Conservation (phyloP, 495 filamentous ascomycete genomes). For the Aspergillus diversus region DNA sequence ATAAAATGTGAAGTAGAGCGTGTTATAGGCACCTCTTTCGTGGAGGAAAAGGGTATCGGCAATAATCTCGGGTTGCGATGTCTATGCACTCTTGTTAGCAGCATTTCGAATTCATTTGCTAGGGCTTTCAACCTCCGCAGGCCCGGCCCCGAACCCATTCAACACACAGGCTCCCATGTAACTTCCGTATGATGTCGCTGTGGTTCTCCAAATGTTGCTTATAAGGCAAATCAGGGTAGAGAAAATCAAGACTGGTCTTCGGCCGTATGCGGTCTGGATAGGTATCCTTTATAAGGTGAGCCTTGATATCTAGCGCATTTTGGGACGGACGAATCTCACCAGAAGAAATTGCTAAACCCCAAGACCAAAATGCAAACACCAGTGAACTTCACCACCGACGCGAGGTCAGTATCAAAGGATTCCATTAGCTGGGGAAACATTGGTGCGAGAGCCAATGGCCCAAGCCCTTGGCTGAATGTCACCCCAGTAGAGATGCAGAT, state of each 20-base stretch:
- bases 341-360: conserved; percentile 67
- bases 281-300: conserved; percentile 49
- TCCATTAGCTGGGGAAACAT: conserved; percentile 60
- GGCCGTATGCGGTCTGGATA: conserved; percentile 59
- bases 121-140: conserved; percentile 34
- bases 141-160: conserved; percentile 63
- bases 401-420: conserved; percentile 56
- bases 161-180: conserved; percentile 66
- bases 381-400: conserved; percentile 53
- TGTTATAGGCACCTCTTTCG: conserved; percentile 67
- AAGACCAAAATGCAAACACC: conserved; percentile 65
- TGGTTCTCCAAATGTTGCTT: conserved; percentile 62
- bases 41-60: conserved; percentile 70
- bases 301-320: not conserved
- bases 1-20: conserved; percentile 63
- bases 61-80: conserved; percentile 64
- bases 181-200: conserved; percentile 58
- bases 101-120: too few relatives aligned
- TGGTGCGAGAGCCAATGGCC: conserved; percentile 61
- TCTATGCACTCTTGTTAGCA: conserved; percentile 35
- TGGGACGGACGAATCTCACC: conserved; percentile 29
- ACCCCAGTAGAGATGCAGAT: conserved; percentile 52
- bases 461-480: conserved; percentile 61
- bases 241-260: conserved; percentile 60
- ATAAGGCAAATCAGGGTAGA: conserved; percentile 59